Evolutionary conservation across 2,329 filamentous ascomycete genomes (phyloP), one percentile per base, ranked within the genome.

Genomic region (Cercospora nicotianae): DNA sequence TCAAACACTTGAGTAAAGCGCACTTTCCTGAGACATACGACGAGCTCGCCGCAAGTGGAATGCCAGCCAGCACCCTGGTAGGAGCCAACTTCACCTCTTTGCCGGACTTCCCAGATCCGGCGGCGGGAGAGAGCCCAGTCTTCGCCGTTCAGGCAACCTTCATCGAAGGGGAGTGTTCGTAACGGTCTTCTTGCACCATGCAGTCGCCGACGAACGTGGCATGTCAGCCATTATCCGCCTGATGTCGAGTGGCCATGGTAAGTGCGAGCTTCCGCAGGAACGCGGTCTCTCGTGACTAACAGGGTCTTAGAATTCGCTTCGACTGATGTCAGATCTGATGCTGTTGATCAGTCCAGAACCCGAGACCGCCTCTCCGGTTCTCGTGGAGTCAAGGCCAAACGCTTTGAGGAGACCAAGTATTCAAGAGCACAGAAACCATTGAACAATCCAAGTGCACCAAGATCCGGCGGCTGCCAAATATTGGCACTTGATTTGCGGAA

Each of bases 121-220:
- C 59, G 3, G 45, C 58, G 1, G 36, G 58, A n/a, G 65, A 26
- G 13, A 67, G 36, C n/a, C 67, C 70, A 9, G 67, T 63, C n/a
- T 73, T 73, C 45, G 66, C 70, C 6, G 67, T 73, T 10, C 73
- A 74, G 30, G 70, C 66, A 8, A 73, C 64, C 58, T 71, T 73
- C 66, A 65, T 74, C 65, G 18, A 67, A 7, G 70, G 69, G 73
- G 72, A 20, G 66, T 75, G 7, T 26, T 75, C 28, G 63, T 74
- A 8, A 67, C 65, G 20, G 53, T 75, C 30, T 72, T 64, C 45
- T 48, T 75, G 2, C 70, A 75, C 36, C 70, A 73, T 30, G 66
- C 69, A 0, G 70, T 73, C 3, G 70, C 69, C 5, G 72, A 74
- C 60, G 64, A 69, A 28, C 28, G 65, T 4, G 67, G 72, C 5